Conservation (phyloP, 345 rosid genomes). For the Excoecaria agallocha region DNA sequence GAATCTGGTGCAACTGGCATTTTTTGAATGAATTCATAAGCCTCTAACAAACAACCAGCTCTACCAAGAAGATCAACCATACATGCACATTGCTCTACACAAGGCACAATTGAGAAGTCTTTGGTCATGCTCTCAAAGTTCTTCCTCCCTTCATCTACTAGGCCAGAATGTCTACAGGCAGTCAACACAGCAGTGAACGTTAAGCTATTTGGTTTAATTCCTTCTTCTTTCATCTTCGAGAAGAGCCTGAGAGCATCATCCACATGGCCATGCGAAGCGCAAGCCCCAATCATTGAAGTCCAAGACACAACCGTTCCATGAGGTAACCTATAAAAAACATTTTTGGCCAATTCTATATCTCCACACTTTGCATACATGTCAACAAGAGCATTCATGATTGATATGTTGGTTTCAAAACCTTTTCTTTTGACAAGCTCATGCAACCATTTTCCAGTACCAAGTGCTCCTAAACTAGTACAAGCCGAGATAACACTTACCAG, state of each 20-base stretch:
- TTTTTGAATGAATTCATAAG: not conserved
- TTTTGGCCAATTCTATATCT: constrained; percentile 6
- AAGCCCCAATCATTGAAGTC: constrained; percentile 14
- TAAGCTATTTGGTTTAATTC: constrained; percentile 10
- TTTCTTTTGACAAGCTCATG: constrained; percentile 8
- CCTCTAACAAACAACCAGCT: constrained; percentile 7
- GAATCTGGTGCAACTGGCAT: constrained; percentile 7
- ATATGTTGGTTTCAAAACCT: not conserved
- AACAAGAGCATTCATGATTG: constrained; percentile 8
- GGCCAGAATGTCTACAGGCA: constrained; percentile 10
- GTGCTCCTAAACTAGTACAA: constrained; percentile 11
- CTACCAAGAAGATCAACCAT: constrained; percentile 12
- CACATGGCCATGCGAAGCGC: constrained; percentile 5
- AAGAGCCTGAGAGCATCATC: constrained; percentile 11
- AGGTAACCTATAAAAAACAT: constrained; percentile 7
- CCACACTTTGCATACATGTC: constrained; percentile 11
- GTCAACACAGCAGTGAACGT: constrained; percentile 10
- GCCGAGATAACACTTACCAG: constrained; percentile 12
- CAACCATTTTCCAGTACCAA: constrained; percentile 12
- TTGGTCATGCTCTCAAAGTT: constrained; percentile 7
- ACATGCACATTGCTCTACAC: constrained; percentile 2
- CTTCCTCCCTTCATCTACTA: constrained; percentile 5
- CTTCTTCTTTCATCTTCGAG: constrained; percentile 12
- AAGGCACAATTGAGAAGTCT: not conserved
- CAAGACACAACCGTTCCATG: constrained; percentile 2